Evolutionary conservation across 2,329 filamentous ascomycete genomes (phyloP).

Genomic region (Sarocladiaceae sp.): DNA sequence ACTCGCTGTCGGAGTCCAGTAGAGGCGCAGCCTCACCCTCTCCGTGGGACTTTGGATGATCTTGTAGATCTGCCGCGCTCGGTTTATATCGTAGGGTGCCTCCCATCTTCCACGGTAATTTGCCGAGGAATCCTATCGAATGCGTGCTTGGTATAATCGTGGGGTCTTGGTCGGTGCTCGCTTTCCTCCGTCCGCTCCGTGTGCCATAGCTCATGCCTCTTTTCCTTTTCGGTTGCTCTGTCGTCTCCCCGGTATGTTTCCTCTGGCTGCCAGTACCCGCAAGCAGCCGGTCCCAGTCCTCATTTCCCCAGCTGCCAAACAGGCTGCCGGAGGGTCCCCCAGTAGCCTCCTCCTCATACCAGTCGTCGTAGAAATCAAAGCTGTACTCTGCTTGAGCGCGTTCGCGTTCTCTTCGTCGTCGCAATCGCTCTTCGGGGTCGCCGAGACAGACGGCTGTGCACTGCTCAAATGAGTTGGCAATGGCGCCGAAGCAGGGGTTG

Average conservation of each 20-base stretch:
- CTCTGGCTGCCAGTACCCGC: slow-evolving; percentile 56
- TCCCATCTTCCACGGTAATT: slow-evolving; percentile 79
- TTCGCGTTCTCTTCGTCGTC: slow-evolving; percentile 60
- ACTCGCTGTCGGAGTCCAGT: slow-evolving; percentile 36
- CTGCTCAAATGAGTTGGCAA: slow-evolving; percentile 62
- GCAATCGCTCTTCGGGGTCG: slow-evolving; percentile 65
- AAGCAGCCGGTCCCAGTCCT: slow-evolving; percentile 79
- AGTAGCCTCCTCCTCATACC: slow-evolving; percentile 61
- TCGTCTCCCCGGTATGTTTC: slow-evolving; percentile 27
- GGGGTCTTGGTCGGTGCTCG: slow-evolving; percentile 58
- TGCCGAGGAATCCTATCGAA: slow-evolving; percentile 76
- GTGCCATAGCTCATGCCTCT: slow-evolving; percentile 88
- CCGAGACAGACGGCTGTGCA: slow-evolving; percentile 67
- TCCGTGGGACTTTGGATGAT: slow-evolving; percentile 60
- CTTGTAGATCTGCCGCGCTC: slow-evolving; percentile 82
- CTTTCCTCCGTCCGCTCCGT: slow-evolving; percentile 44
- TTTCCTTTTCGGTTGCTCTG: slow-evolving; percentile 64
- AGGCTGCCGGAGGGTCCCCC: slow-evolving; percentile 43
- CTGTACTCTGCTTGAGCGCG: slow-evolving; percentile 65
- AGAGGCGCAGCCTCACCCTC: slow-evolving; percentile 63
- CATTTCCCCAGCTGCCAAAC: slow-evolving; percentile 67
- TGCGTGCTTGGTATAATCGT: slow-evolving; percentile 87
- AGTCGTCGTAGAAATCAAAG: slow-evolving; percentile 98
- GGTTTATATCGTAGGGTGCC: slow-evolving; percentile 81
- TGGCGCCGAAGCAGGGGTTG: slow-evolving; percentile 66